A percentile compares a stretch with the other conserved stretches of the same genome.
These are phyloP conservation scores for Mycothermus thermophilus DNA, from an alignment of 495 filamentous ascomycete species.

Conservation along the genomic window DNA sequence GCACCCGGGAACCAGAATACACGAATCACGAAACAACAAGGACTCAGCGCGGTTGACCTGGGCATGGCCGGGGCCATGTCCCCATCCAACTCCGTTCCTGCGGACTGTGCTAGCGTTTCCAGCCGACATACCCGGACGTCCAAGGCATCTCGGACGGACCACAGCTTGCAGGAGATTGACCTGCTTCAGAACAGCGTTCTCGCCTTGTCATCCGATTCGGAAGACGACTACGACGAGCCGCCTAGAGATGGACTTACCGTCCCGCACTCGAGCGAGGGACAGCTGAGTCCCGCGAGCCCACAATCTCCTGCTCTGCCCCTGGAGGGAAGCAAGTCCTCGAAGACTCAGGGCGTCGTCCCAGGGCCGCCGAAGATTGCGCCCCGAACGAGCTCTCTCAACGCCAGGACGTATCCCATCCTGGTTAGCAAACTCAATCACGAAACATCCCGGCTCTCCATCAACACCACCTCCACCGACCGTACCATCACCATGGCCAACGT, in stretches of 20 bases:
- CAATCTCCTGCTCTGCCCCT: too few species aligned
- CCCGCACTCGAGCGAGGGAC: conserved; percentile 15
- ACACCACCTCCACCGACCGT: conserved; percentile 8
- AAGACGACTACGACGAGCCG: conserved; percentile 24
- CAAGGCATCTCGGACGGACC: conserved; percentile 32
- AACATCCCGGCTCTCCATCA: conserved; percentile 8
- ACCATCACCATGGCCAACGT: conserved; percentile 3
- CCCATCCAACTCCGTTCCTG: conserved; percentile 15
- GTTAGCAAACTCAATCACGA: conserved; percentile 2
- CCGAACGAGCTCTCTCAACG: conserved; percentile 11
- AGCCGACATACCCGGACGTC: conserved; percentile 38
- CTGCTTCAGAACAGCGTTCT: conserved; percentile 34
- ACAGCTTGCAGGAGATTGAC: conserved; percentile 28
- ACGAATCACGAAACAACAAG: too few species aligned
- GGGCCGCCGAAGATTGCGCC: conserved; percentile 5
- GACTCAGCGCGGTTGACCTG: conserved; percentile 7
- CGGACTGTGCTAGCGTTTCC: conserved; percentile 33
- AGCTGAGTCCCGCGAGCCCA: conserved; percentile 17
- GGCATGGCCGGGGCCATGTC: background rate
- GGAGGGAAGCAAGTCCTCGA: too few species aligned
- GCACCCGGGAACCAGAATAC: too few species aligned
- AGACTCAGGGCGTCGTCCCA: background rate
- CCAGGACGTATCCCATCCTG: conserved; percentile 4
- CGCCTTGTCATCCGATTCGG: conserved; percentile 36
- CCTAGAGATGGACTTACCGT: conserved; percentile 15